A percentile compares a stretch with the other conserved stretches of the same genome.
Evolutionary conservation across 495 filamentous ascomycete species (phyloP).

Genomic region (Podospora fimiseda): DNA sequence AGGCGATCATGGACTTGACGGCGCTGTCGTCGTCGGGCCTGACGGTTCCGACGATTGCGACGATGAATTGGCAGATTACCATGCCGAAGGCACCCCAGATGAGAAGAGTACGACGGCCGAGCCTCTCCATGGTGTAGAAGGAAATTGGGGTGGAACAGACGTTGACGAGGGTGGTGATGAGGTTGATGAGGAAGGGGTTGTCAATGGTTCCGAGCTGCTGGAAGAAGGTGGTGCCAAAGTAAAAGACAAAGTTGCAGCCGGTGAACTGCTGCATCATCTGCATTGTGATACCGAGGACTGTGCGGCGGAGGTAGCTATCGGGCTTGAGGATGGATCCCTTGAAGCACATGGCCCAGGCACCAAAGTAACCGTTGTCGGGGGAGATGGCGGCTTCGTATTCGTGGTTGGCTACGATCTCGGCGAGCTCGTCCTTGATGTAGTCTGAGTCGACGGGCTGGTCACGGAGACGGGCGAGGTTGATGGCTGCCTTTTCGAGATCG

Average conservation of each 20-base stretch:
- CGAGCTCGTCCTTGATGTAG: conserved; percentile 59
- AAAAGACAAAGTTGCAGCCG: conserved; percentile 82
- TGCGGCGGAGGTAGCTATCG: conserved; percentile 57
- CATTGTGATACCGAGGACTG: conserved; percentile 62
- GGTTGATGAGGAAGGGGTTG: conserved; percentile 70
- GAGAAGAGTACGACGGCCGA: conserved; percentile 71
- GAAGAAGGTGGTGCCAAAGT: conserved; percentile 79
- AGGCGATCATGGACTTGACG: conserved; percentile 61
- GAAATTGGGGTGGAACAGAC: conserved; percentile 71
- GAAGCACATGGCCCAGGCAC: conserved; percentile 61
- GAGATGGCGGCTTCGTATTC: conserved; percentile 65
- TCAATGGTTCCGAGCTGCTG: conserved; percentile 60
- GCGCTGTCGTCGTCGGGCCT: conserved; percentile 45
- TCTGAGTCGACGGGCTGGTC: conserved; percentile 58
- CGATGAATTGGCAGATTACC: conserved; percentile 76
- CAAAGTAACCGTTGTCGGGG: conserved; percentile 55
- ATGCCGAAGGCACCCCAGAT: conserved; percentile 72
- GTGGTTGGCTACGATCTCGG: conserved; percentile 76
- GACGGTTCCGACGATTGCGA: conserved; percentile 64
- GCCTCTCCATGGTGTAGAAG: conserved; percentile 72
- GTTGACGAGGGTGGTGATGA: conserved; percentile 81
- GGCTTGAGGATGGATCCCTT: conserved; percentile 47
- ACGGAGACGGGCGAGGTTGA: conserved; percentile 57
- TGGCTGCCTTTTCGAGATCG: conserved; percentile 53
- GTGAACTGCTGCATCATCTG: conserved; percentile 70